Conservation (phyloP, 768 basidiomycete genomes). For the Multifurca ochricompacta region DNA sequence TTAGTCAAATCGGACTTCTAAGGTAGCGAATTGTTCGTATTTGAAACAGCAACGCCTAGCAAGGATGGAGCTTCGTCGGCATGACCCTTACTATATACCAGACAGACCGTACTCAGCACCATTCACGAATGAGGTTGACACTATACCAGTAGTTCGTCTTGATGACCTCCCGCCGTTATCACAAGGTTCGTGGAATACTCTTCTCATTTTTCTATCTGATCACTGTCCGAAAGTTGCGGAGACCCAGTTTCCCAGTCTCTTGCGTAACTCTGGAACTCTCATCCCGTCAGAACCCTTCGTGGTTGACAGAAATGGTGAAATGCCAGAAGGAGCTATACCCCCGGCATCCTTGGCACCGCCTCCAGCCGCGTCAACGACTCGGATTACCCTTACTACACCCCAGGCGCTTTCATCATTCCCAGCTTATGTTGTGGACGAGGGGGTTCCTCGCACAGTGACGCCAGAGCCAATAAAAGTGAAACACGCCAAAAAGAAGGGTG, state of each 20-base stretch:
- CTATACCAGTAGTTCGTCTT: conserved; percentile 83
- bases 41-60: conserved; percentile 61
- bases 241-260: conserved; percentile 8
- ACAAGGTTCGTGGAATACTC: conserved; percentile 25
- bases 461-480: conserved; percentile 72
- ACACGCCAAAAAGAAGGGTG: conserved; percentile 57
- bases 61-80: conserved; percentile 63
- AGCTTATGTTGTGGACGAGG: conserved; percentile 47
- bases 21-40: background rate
- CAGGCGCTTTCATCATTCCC: conserved; percentile 36
- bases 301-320: conserved; percentile 19
- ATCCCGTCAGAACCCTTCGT: conserved; percentile 10
- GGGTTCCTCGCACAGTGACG: conserved; percentile 43
- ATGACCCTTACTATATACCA: conserved; percentile 89
- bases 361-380: conserved; percentile 23
- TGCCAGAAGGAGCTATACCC: conserved; percentile 17
- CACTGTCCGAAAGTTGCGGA: background rate
- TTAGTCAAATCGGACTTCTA: background rate
- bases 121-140: conserved; percentile 61
- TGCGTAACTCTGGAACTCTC: conserved; percentile 12
- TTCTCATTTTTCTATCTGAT: background rate
- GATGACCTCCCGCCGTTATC: conserved; percentile 55
- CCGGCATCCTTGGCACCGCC: conserved; percentile 16
- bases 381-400: background rate
- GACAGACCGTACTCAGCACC: conserved; percentile 44